phyloP scores from a whole-genome alignment of 1,284 basidiomycete species.

The Ustilago nuda region DNA sequence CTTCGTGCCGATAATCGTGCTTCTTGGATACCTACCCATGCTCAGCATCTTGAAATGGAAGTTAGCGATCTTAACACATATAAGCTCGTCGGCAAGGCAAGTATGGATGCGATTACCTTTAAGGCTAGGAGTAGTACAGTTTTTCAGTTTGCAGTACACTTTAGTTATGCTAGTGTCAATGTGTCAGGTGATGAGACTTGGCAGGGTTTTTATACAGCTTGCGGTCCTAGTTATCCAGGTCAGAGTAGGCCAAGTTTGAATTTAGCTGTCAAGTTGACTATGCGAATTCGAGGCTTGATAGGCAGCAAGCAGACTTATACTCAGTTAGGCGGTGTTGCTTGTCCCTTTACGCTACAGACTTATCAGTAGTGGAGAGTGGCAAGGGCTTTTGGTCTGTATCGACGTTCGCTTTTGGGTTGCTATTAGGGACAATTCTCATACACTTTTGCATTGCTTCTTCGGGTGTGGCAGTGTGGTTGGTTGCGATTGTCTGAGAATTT shows the following conservation, averaged over 20 bases:
- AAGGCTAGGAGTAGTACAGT: slow-evolving; percentile 31
- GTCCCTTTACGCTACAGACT: slow-evolving; percentile 50
- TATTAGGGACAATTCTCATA: slow-evolving; percentile 20
- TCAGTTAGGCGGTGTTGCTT: slow-evolving; percentile 38
- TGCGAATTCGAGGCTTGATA: slow-evolving; percentile 53
- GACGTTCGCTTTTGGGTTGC: too few species aligned
- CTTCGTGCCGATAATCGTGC: slow-evolving; percentile 54
- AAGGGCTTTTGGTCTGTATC: too few species aligned
- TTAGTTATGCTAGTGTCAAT: slow-evolving; percentile 54
- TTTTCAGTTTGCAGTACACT: slow-evolving; percentile 57
- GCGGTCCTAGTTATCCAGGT: slow-evolving; percentile 41
- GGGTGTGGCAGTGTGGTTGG: too few species aligned
- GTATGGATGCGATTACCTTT: slow-evolving; percentile 28
- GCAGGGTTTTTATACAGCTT: slow-evolving; percentile 51
- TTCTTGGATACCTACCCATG: slow-evolving; percentile 46
- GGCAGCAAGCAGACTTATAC: slow-evolving; percentile 51
- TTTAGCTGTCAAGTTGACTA: slow-evolving; percentile 43
- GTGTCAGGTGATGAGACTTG: slow-evolving; percentile 56
- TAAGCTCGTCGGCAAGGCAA: slow-evolving; percentile 47
- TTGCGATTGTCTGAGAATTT: background rate
- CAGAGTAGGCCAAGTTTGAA: slow-evolving; percentile 46
- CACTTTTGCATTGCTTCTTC: background rate
- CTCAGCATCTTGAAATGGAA: slow-evolving; percentile 38
- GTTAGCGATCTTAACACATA: slow-evolving; percentile 51
- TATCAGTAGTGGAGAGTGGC: slow-evolving; percentile 20